A percentile compares a stretch with the other conserved stretches of the same genome.
phyloP scores from a whole-genome alignment of 1,284 basidiomycete genomes.

The Boletus albobrunnescens region DNA sequence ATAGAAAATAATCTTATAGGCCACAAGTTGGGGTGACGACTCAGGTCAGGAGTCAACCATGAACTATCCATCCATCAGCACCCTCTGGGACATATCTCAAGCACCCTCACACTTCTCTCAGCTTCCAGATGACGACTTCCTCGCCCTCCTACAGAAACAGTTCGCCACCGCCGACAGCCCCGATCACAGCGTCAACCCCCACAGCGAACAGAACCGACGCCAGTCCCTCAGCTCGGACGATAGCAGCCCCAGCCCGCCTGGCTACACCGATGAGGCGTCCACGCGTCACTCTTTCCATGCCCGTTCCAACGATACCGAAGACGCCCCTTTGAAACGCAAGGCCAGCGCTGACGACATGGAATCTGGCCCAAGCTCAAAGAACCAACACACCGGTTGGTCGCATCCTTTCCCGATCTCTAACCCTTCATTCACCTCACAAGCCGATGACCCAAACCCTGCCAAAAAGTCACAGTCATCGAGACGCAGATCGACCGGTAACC shows the following conservation, averaged over 20 bases:
- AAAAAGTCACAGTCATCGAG: conserved; percentile 33
- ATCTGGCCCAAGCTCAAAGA: conserved; percentile 62
- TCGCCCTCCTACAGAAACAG: conserved; percentile 72
- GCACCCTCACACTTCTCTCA: conserved; percentile 55
- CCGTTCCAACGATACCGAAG: conserved; percentile 40
- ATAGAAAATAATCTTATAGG: background rate
- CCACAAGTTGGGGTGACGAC: background rate
- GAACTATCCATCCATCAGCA: conserved; percentile 29
- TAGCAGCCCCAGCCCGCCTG: conserved; percentile 70
- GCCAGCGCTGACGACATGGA: conserved; percentile 59
- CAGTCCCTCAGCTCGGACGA: conserved; percentile 55
- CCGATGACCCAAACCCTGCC: conserved; percentile 21
- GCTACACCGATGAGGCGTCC: conserved; percentile 35
- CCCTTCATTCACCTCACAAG: conserved; percentile 9
- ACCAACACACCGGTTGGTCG: conserved; percentile 56
- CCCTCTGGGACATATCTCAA: conserved; percentile 68
- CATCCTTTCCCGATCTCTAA: conserved; percentile 1
- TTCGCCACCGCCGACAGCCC: conserved; percentile 40
- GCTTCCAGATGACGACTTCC: conserved; percentile 71
- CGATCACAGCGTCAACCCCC: conserved; percentile 7
- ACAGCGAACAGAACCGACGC: background rate
- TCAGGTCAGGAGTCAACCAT: conserved; percentile 16
- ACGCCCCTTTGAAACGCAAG: conserved; percentile 64
- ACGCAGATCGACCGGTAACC: conserved; percentile 43
- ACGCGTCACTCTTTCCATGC: conserved; percentile 32